Conservation (phyloP, 352 stramenopile species). For the Globisporangium ultimum region DNA sequence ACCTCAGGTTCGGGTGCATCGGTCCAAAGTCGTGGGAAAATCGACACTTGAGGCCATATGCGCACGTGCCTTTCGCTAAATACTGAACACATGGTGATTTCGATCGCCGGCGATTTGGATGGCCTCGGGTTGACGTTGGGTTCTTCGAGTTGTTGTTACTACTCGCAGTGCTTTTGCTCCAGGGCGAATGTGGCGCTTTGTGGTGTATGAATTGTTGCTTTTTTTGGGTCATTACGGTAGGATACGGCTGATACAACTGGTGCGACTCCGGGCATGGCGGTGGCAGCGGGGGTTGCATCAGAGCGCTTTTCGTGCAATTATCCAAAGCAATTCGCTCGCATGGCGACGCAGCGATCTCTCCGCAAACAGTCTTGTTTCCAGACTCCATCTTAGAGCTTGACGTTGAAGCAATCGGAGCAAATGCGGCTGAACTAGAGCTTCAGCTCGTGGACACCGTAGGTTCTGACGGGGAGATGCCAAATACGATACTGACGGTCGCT, state of each 20-base stretch:
- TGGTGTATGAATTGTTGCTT: not conserved
- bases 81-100: constrained; percentile 38
- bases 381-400: constrained; percentile 9
- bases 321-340: too few relatives aligned
- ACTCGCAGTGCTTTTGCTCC: constrained; percentile 3
- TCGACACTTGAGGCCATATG: constrained; percentile 49
- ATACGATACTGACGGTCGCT: not conserved
- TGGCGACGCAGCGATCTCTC: too few relatives aligned
- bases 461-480: not conserved
- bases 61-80: constrained; percentile 32
- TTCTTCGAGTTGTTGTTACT: constrained; percentile 7
- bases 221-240: not conserved
- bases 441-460: not conserved
- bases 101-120: not conserved
- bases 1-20: constrained; percentile 4
- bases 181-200: not conserved
- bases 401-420: too few relatives aligned
- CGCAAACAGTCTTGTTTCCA: constrained; percentile 28
- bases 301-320: too few relatives aligned
- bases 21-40: constrained; percentile 43
- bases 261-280: constrained; percentile 9
- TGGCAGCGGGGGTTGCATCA: not conserved
- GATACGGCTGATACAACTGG: constrained; percentile 6
- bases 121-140: not conserved
- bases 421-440: not conserved